Percentiles rank a stretch among this genome's conserved stretches.
Evolutionary conservation across 805 yeast species (phyloP).

Genomic region (Pichia membranifaciens): DNA sequence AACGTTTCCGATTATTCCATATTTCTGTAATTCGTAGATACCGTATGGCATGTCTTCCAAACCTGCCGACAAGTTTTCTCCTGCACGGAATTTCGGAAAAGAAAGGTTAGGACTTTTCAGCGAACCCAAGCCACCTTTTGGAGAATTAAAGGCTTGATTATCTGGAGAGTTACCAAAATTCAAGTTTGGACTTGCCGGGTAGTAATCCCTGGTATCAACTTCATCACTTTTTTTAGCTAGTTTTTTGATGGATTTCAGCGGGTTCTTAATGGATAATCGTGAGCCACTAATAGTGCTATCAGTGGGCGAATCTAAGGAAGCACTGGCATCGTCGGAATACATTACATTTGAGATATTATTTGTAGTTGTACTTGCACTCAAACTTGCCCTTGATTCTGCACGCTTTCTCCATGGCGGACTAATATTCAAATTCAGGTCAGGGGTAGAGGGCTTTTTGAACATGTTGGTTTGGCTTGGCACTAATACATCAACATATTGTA

Average conservation of each 20-base stretch:
- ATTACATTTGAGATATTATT: neutral
- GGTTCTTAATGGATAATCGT: constrained; percentile 7
- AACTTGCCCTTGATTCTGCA: neutral
- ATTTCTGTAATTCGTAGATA: constrained; percentile 32
- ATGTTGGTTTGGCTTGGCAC: constrained; percentile 1
- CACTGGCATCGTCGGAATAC: neutral
- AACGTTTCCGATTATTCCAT: constrained; percentile 62
- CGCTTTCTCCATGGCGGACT: constrained; percentile 10
- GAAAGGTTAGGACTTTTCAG: constrained; percentile 9
- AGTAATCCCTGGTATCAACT: constrained; percentile 15
- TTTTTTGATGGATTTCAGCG: constrained; percentile 14
- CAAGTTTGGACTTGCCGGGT: constrained; percentile 18
- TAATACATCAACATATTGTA: neutral
- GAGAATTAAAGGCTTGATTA: neutral
- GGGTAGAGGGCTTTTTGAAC: constrained; percentile 8
- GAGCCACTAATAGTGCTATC: neutral
- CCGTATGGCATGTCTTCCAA: constrained; percentile 25
- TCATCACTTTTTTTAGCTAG: constrained; percentile 8
- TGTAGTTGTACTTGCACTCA: neutral
- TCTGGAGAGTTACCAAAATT: constrained; percentile 10
- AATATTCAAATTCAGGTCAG: constrained; percentile 8
- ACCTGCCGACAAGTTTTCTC: constrained; percentile 28
- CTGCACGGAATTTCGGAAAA: constrained; percentile 14
- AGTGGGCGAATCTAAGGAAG: neutral
- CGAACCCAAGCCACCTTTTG: neutral